These are phyloP conservation scores for Corymbia calophylla DNA, from an alignment of 441 rosid genomes.

Conservation along the genomic window DNA sequence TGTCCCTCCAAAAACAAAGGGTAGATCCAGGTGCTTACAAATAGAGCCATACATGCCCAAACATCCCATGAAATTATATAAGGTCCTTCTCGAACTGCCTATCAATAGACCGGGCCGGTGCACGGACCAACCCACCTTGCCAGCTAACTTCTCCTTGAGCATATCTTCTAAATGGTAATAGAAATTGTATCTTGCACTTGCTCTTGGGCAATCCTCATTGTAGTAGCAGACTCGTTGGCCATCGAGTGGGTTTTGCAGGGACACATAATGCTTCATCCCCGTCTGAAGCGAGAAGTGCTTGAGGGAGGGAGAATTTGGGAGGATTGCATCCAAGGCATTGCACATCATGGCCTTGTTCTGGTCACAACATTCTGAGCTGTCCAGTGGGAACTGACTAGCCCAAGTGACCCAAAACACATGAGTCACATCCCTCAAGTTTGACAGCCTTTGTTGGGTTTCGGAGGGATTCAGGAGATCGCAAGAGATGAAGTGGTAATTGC, in stretches of 20 bases:
- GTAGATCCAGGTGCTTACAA: constrained; percentile 52
- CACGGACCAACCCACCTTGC: constrained; percentile 55
- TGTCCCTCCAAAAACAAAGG: constrained; percentile 85
- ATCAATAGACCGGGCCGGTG: constrained; percentile 76
- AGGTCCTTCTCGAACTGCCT: constrained; percentile 58
- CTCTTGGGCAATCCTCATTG: constrained; percentile 61
- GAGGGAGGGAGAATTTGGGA: constrained; percentile 39
- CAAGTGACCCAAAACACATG: constrained; percentile 87
- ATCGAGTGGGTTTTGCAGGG: constrained; percentile 21
- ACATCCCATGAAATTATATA: constrained; percentile 70
- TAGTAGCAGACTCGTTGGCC: constrained; percentile 17
- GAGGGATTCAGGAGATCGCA: constrained; percentile 64
- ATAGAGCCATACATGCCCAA: constrained; percentile 67
- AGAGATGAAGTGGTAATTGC: constrained; percentile 55
- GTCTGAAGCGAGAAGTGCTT: constrained; percentile 82
- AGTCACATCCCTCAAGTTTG: constrained; percentile 38
- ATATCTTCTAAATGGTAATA: constrained; percentile 76
- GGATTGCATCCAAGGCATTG: constrained; percentile 56
- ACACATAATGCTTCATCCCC: constrained; percentile 76
- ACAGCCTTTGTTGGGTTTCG: constrained; percentile 42
- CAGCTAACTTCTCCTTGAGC: constrained; percentile 44
- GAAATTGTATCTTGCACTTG: constrained; percentile 28
- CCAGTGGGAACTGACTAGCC: constrained; percentile 54
- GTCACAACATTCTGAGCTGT: constrained; percentile 47
- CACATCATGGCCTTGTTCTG: constrained; percentile 69